phyloP scores from a whole-genome alignment of 176 grass and related monocot species.

The Musa acuminata region DNA sequence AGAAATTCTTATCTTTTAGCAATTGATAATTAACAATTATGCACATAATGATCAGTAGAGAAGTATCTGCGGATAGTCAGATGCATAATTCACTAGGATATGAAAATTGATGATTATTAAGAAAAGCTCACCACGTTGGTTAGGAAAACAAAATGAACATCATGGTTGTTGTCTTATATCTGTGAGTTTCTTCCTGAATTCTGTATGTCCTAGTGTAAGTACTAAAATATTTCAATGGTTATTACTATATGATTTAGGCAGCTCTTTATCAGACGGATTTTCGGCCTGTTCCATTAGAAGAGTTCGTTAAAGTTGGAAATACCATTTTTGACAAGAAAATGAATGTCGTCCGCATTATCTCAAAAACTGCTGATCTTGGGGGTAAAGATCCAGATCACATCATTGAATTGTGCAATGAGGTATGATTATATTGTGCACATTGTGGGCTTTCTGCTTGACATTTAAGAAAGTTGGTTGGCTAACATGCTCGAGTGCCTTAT shows the following conservation, averaged over 20 bases:
- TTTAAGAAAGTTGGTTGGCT: constrained; percentile 5
- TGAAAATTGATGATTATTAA: too few relatives aligned
- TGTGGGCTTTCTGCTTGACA: background rate
- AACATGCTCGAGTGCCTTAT: background rate
- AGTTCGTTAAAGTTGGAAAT: constrained; percentile 92
- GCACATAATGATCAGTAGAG: background rate
- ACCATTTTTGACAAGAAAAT: constrained; percentile 92
- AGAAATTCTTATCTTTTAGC: background rate
- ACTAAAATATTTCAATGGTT: constrained; percentile 1
- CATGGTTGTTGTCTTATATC: background rate
- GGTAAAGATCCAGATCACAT: constrained; percentile 98
- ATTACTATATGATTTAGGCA: constrained; percentile 36
- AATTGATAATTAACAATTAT: background rate
- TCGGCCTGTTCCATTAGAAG: constrained; percentile 85
- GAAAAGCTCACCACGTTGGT: background rate
- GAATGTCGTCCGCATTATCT: constrained; percentile 57
- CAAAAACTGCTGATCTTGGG: constrained; percentile 60
- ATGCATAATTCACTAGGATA: too few relatives aligned
- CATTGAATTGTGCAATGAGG: constrained; percentile 88
- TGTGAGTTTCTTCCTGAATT: background rate
- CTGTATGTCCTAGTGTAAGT: background rate
- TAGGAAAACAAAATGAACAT: background rate
- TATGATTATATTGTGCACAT: constrained; percentile 12
- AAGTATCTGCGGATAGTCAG: too few relatives aligned
- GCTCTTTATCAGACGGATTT: constrained; percentile 92